These are phyloP conservation scores for Fusarium aywerte DNA, from an alignment of 2,329 filamentous ascomycete genomes.

Conservation along the genomic window DNA sequence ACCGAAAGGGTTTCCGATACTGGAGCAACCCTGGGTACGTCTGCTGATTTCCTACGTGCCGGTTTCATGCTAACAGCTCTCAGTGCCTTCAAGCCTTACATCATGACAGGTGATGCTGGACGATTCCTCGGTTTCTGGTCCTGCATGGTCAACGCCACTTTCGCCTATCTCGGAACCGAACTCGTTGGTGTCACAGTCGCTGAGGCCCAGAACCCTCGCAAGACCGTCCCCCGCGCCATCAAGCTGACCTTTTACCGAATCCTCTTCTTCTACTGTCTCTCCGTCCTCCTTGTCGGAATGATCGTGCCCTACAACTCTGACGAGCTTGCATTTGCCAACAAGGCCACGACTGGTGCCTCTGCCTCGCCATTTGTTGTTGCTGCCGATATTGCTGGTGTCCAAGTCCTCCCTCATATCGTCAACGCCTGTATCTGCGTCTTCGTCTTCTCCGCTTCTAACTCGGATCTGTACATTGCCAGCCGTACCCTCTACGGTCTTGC, in stretches of 20 bases:
- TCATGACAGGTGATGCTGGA: constrained; percentile 52
- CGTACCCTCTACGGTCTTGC: constrained; percentile 79
- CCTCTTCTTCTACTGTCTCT: constrained; percentile 80
- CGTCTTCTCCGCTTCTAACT: constrained; percentile 81
- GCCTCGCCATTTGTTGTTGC: constrained; percentile 80
- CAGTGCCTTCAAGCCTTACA: constrained; percentile 53
- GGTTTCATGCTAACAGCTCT: background rate
- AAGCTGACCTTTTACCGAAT: constrained; percentile 86
- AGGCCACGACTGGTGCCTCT: constrained; percentile 50
- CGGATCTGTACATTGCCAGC: constrained; percentile 79
- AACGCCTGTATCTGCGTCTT: constrained; percentile 81
- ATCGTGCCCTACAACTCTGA: constrained; percentile 76
- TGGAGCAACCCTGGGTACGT: constrained; percentile 66
- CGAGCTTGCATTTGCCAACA: constrained; percentile 68
- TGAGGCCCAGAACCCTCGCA: constrained; percentile 82
- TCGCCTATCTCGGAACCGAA: constrained; percentile 82
- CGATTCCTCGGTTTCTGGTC: constrained; percentile 74
- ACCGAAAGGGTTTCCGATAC: constrained; percentile 73
- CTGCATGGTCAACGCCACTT: constrained; percentile 79
- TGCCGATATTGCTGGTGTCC: constrained; percentile 71
- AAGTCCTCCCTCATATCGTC: constrained; percentile 71
- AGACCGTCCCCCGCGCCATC: constrained; percentile 80
- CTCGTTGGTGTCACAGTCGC: constrained; percentile 82
- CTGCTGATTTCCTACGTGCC: accelerated
- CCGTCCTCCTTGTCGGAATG: constrained; percentile 80